Base-by-base conservation (phyloP, 1,284 basidiomycete species). In the Naganishia albida region DNA sequence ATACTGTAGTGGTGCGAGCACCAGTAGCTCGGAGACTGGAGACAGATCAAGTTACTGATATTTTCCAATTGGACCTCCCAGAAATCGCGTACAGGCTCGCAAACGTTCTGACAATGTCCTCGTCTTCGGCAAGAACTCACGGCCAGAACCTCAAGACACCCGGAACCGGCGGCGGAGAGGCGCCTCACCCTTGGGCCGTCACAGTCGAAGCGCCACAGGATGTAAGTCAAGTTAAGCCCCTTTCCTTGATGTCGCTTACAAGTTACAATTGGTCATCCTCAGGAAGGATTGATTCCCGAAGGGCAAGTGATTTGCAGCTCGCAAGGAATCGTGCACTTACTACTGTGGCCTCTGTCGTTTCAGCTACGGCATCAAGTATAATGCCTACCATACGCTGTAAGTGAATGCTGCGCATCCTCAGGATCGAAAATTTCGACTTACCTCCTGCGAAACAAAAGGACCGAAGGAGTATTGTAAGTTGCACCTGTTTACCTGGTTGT, bases 381-480 rank as follows among this genome's bases (percentile, higher is more conserved):
- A 68, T 51, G 67, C 67, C 8, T 68, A 68, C 51, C 67, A 68
- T 53, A 68, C 67, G 10, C 20, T 68, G 67, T 67, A 43, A 55
- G 66, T 40, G 10, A 23, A 42, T 6, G 0, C n/a, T 26, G 10
- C 28, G 13, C 39, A 20, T 10, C n/a, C 12, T 16, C 51, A n/a
- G 26, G 28, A 40, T 1, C 49, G 8, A 23, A 20, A n/a, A n/a
- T n/a, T 34, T 18, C 30, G 46, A 34, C 28, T 28, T 48, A 13
- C 46, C 4, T 44, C 23, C 43, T 42, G 26, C n/a, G 7, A 51
- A n/a, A 15, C 15, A 2, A 12, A 51, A 64, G 66, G 23, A 65
- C 63, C 3, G 67, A 68, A 53, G 67, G 67, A 12, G 67, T 68
- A 3, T 68, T 68, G 67, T 68, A 23, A 52, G 67, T 63, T 20